Conservation (phyloP, 2,329 filamentous ascomycete species). For the Apiospora saccharicola region DNA sequence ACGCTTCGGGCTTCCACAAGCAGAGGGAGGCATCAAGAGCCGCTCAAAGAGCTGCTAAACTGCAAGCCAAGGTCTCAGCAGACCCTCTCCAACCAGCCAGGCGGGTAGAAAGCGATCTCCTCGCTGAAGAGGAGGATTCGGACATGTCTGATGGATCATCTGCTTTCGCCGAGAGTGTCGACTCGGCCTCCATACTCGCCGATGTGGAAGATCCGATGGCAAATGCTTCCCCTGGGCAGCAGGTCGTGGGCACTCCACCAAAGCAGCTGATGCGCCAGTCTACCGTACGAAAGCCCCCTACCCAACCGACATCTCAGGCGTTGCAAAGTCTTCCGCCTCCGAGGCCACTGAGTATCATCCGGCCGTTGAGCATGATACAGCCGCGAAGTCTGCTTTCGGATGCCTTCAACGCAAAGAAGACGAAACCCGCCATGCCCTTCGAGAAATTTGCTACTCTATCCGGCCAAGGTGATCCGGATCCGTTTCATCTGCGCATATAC, state of each 20-base stretch:
- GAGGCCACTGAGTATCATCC: constrained; percentile 68
- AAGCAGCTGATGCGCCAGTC: constrained; percentile 67
- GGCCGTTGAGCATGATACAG: constrained; percentile 71
- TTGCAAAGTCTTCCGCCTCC: constrained; percentile 75
- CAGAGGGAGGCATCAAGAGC: constrained; percentile 68
- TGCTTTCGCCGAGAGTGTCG: constrained; percentile 71
- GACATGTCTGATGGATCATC: constrained; percentile 69
- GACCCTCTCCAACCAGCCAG: constrained; percentile 54
- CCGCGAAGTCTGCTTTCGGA: constrained; percentile 76
- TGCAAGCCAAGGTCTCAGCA: constrained; percentile 61
- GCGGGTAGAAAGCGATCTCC: constrained; percentile 56
- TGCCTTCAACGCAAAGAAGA: constrained; percentile 75
- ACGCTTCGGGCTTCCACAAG: constrained; percentile 69
- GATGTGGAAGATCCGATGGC: constrained; percentile 66
- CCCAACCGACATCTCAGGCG: constrained; percentile 61
- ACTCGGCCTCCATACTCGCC: constrained; percentile 75
- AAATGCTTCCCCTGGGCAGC: constrained; percentile 60
- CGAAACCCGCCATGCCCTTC: constrained; percentile 74
- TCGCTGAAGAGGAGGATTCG: constrained; percentile 67
- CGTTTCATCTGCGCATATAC: constrained; percentile 79
- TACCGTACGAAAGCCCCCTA: constrained; percentile 68
- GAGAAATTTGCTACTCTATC: constrained; percentile 79
- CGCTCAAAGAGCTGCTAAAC: constrained; percentile 60
- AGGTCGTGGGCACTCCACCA: constrained; percentile 70
- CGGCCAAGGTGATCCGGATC: constrained; percentile 79